Base-by-base conservation (phyloP, 176 grass and related monocot species). In the Leersia perrieri region DNA sequence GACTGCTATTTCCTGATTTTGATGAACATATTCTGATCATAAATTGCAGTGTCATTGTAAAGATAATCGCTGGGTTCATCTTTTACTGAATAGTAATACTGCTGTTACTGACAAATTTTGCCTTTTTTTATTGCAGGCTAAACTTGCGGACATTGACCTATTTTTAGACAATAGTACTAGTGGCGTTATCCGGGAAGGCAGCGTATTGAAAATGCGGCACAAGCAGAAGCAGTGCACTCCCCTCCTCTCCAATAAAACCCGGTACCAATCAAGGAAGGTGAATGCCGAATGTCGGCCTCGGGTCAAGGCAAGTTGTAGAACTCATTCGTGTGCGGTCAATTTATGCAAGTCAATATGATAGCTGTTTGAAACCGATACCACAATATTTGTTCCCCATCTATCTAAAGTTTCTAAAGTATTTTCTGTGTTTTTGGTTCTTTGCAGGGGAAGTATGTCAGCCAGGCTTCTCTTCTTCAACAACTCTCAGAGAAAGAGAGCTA, bases 401-500 rank as follows among this genome's bases (percentile, higher is more conserved):
- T 14, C 0, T 62, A 5, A 74, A 63, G 45, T 34, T 71, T 72
- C 28, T 89, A 49, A 81, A 38, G 72, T 14, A 53, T 1, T 70
- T 36, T 58, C 13, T 80, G 28, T 78, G 9, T 23, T 80, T 81
- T 82, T 72, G 40, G 49, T 75, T 87, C 45, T 82, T 82, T 70
- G 29, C 90, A 99, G 92, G 96, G 90, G 18, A 89, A 90, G 38
- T 95, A 95, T 90, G 87, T 88, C 16, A 95, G 89, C 73, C 91
- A 92, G 49, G 88, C 92, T 27, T 91, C 77, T 86, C 65, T 91
- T 78, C 84, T 93, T 76, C 80, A 81, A 60, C 86, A 92, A 72
- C 68, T 78, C 9, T 58, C 75, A n/a, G 58, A 61, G 70, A 90
- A 89, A 68, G 82, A 75, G 47, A 70, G 72, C 57, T 90, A 91